phyloP scores from a whole-genome alignment of 1,284 basidiomycete species.

The Cronartium quercuum region DNA sequence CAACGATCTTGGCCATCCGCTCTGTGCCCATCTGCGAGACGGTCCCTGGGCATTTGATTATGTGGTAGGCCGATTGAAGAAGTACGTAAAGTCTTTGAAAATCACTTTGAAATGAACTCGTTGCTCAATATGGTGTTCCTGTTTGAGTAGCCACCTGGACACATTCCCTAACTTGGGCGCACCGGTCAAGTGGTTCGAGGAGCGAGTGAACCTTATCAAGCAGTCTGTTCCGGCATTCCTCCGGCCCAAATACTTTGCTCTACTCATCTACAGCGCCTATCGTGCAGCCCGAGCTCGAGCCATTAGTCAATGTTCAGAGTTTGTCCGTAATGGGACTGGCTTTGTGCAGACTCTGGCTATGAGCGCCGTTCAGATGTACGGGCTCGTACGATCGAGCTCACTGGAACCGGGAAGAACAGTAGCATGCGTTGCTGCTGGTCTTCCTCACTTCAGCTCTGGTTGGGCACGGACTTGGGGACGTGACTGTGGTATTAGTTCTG shows the following conservation, averaged over 20 bases:
- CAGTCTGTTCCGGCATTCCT: slow-evolving; percentile 69
- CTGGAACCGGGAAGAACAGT: slow-evolving; percentile 61
- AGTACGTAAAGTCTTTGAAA: slow-evolving; percentile 62
- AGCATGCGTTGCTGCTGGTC: slow-evolving; percentile 81
- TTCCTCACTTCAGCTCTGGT: slow-evolving; percentile 80
- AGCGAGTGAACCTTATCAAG: slow-evolving; percentile 73
- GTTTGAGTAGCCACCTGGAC: slow-evolving; percentile 59
- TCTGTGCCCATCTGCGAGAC: slow-evolving; percentile 75
- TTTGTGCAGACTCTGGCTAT: slow-evolving; percentile 84
- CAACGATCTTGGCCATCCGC: slow-evolving; percentile 84
- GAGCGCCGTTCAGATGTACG: slow-evolving; percentile 84
- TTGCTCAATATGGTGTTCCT: background rate
- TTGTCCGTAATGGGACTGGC: slow-evolving; percentile 71
- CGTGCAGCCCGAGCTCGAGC: slow-evolving; percentile 73
- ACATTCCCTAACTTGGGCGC: slow-evolving; percentile 62
- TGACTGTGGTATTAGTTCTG: slow-evolving; percentile 57
- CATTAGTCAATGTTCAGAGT: slow-evolving; percentile 77
- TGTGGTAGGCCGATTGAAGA: slow-evolving; percentile 62
- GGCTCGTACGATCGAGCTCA: slow-evolving; percentile 77
- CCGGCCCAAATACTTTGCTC: slow-evolving; percentile 85
- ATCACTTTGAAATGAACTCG: no score
- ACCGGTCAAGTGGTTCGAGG: slow-evolving; percentile 73
- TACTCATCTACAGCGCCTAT: slow-evolving; percentile 81
- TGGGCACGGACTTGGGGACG: slow-evolving; percentile 98
- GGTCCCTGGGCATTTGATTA: slow-evolving; percentile 89